phyloP scores from a whole-genome alignment of 2,329 filamentous ascomycete genomes.

The Aspergillus sp. region DNA sequence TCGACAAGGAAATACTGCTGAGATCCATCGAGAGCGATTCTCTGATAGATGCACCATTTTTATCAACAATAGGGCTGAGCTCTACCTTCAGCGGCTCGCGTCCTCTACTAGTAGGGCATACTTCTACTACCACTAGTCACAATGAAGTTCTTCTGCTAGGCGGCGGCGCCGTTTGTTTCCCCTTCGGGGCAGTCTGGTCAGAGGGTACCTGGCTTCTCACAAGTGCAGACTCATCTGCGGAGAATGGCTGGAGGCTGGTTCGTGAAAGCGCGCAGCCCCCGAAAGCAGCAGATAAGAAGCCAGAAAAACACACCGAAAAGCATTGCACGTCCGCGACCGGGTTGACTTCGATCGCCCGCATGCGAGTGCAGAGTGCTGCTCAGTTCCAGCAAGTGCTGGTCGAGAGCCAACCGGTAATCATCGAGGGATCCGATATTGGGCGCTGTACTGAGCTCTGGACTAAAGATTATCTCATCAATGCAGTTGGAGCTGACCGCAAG shows the following conservation, averaged over 20 bases:
- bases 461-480: slow-evolving; percentile 66
- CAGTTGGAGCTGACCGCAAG: slow-evolving; percentile 64
- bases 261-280: slow-evolving; percentile 23
- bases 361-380: slow-evolving; percentile 55
- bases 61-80: slow-evolving; percentile 35
- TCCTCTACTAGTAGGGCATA: slow-evolving; percentile 74
- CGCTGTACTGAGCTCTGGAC: slow-evolving; percentile 71
- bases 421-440: slow-evolving; percentile 70
- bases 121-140: slow-evolving; percentile 53
- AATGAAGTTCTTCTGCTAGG: slow-evolving; percentile 68
- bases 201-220: slow-evolving; percentile 59
- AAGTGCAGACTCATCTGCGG: slow-evolving; percentile 28
- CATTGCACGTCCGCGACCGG: slow-evolving; percentile 22
- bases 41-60: slow-evolving; percentile 25
- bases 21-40: slow-evolving; percentile 26
- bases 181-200: slow-evolving; percentile 87
- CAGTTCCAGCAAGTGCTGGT: slow-evolving; percentile 66
- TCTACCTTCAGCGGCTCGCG: slow-evolving; percentile 45
- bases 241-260: slow-evolving; percentile 40
- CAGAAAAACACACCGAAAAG: slow-evolving; percentile 5
- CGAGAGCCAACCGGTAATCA: slow-evolving; percentile 64
- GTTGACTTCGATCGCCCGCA: slow-evolving; percentile 52
- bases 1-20: slow-evolving; percentile 32
- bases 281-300: slow-evolving; percentile 12
- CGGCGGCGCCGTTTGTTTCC: slow-evolving; percentile 87